Evolutionary conservation across 2,329 filamentous ascomycete genomes (phyloP), one percentile per base, ranked within the genome.

Genomic region (Exophiala viscosa): DNA sequence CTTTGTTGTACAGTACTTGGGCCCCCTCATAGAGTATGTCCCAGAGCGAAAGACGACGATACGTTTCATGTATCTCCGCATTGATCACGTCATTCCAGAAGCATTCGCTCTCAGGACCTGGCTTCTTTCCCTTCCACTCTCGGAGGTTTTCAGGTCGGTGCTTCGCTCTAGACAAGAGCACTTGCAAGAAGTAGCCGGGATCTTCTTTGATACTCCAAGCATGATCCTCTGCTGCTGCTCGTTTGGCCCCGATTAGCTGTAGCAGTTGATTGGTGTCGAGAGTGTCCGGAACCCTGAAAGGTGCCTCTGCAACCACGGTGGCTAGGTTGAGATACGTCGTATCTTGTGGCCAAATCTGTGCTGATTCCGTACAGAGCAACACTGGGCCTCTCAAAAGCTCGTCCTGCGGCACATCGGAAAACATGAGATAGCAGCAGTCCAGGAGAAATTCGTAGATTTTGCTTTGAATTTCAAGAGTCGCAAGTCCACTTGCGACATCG

Each of bases 171-270:
- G 79, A 74, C 7, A 62, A 56, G 1, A 81, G 38, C 0, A 65
- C 50, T 1, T 77, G 68, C 3, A 69, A 64, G 57, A 84, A 85
- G 64, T 83, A 84, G 0, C 66, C 66, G 0, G 81, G 81, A 61
- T 85, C 82, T 59, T 85, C 81, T 6, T 81, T 72, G 2, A 85
- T 66, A 0, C 71, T 60, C 73, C 74, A 80, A 0, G 83, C 39
- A 58, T 83, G 78, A 62, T 84, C 80, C 49, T 80, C 73, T 0
- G 73, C 72, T 2, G 70, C 70, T 0, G 68, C 61, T 0, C 60
- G 60, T 54, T 69, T 73, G 0, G 76, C 76, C 1, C 61, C 62
- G 0, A 81, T 65, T 3, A 84, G 59, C 1, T 66, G 62, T 35
- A 72, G 66, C 0, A 84, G 66, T 0, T 71, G 69, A 0, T 44